phyloP scores from a whole-genome alignment of 495 filamentous ascomycete species.

The Trypethelium eluteriae region DNA sequence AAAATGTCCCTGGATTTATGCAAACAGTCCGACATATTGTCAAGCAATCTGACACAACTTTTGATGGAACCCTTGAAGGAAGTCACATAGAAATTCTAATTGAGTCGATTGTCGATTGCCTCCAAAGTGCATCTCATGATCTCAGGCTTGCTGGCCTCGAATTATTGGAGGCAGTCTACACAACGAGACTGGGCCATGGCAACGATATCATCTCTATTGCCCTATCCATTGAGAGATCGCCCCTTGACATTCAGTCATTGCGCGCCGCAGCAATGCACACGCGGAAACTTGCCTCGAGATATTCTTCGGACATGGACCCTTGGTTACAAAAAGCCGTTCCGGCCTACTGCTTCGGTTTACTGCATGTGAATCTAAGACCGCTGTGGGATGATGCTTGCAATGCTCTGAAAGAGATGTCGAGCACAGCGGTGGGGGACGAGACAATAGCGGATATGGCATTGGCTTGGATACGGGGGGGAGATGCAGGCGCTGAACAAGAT shows the following conservation, averaged over 20 bases:
- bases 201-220: conserved; percentile 44
- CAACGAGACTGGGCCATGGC: conserved; percentile 25
- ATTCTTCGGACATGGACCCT: conserved; percentile 45
- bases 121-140: conserved; percentile 62
- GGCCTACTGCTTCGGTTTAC: conserved; percentile 78
- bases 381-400: conserved; percentile 77
- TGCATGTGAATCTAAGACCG: conserved; percentile 72
- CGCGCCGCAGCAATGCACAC: conserved; percentile 75
- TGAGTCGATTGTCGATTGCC: conserved; percentile 57
- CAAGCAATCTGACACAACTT: neutral
- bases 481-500: conserved; percentile 39
- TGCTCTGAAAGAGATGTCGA: conserved; percentile 65
- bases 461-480: conserved; percentile 61
- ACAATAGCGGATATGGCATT: conserved; percentile 66
- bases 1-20: conserved; percentile 18
- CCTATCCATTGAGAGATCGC: conserved; percentile 67
- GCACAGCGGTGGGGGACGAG: conserved; percentile 62
- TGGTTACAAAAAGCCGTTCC: conserved; percentile 69
- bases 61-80: conserved; percentile 14
- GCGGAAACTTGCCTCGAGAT: conserved; percentile 62
- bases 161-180: conserved; percentile 50
- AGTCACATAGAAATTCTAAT: conserved; percentile 46
- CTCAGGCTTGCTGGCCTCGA: conserved; percentile 63
- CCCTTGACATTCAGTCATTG: conserved; percentile 63
- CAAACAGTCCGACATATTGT: conserved; percentile 20